Evolutionary conservation across 2,329 filamentous ascomycete genomes (phyloP).

Genomic region (Alternaria gaisen): DNA sequence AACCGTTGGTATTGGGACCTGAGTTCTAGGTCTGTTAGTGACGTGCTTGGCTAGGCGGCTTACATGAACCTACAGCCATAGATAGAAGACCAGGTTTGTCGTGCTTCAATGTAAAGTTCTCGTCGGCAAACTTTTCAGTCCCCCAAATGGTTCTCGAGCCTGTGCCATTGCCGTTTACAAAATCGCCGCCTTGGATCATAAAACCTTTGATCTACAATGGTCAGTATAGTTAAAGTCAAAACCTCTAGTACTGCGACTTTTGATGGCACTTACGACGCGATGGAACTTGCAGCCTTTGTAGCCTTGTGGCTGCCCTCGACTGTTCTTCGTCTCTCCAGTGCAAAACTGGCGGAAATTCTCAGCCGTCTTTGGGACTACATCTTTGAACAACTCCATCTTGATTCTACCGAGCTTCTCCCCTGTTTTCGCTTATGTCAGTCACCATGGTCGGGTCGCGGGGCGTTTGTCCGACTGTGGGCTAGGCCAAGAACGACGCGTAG

Average conservation of each 20-base stretch:
- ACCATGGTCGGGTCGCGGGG: slow-evolving; percentile 1
- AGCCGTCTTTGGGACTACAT: slow-evolving; percentile 84
- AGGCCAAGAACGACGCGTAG: slow-evolving; percentile 24
- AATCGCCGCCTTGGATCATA: slow-evolving; percentile 98
- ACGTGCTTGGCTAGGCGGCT: neutral
- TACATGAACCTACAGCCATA: slow-evolving; percentile 69
- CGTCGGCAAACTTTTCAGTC: slow-evolving; percentile 83
- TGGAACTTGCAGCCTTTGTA: slow-evolving; percentile 97
- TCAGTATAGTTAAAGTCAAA: slow-evolving; percentile 13
- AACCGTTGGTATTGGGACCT: slow-evolving; percentile 91
- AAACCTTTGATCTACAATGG: slow-evolving; percentile 82
- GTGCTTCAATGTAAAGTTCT: slow-evolving; percentile 86
- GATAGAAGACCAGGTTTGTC: slow-evolving; percentile 81
- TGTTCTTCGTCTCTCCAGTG: slow-evolving; percentile 88
- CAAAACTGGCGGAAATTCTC: slow-evolving; percentile 99
- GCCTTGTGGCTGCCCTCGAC: slow-evolving; percentile 80
- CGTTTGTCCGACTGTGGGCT: slow-evolving; percentile 6
- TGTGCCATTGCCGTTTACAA: slow-evolving; percentile 90
- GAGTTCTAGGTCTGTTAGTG: slow-evolving; percentile 69
- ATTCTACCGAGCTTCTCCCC: slow-evolving; percentile 50
- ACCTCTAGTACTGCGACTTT: neutral
- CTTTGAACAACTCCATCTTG: slow-evolving; percentile 75
- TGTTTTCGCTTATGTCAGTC: slow-evolving; percentile 36
- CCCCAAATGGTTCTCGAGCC: slow-evolving; percentile 91
- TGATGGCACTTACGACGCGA: slow-evolving; percentile 74